phyloP scores from a whole-genome alignment of 2,329 filamentous ascomycete species.

The Penicillium brasilianum region DNA sequence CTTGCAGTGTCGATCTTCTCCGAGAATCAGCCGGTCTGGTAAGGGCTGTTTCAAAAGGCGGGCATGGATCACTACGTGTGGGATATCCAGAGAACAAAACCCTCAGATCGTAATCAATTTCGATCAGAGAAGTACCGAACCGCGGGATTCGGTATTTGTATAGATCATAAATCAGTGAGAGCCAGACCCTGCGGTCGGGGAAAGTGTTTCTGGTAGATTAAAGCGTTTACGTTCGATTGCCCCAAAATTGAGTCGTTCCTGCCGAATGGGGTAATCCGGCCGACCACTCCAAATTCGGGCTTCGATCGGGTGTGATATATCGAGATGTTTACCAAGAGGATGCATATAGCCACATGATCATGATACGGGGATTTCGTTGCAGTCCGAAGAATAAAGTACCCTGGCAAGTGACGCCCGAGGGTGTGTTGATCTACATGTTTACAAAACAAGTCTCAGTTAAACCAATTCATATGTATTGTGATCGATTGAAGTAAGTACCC shows the following conservation, averaged over 20 bases:
- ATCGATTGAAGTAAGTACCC: not conserved
- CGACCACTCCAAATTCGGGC: not conserved
- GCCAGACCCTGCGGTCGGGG: not conserved
- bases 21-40: not conserved
- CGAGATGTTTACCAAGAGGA: not conserved
- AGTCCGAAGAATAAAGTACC: not conserved
- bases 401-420: not conserved
- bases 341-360: not conserved
- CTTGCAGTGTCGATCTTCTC: not conserved
- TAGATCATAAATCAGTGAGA: not conserved
- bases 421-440: not conserved
- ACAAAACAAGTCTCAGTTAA: not conserved
- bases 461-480: not conserved
- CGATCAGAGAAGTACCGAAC: not conserved
- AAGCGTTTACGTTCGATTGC: conserved; percentile 1
- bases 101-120: not conserved
- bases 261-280: conserved; percentile 5
- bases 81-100: not conserved
- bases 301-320: conserved; percentile 2
- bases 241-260: conserved; percentile 10
- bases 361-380: not conserved
- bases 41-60: not conserved
- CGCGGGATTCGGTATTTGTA: not conserved
- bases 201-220: conserved; percentile 10
- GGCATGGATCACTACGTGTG: not conserved